A percentile compares a stretch with the other conserved stretches of the same genome.
These are phyloP conservation scores for Pseudogymnoascus sp. DNA, from an alignment of 2,329 filamentous ascomycete species.

Conservation along the genomic window DNA sequence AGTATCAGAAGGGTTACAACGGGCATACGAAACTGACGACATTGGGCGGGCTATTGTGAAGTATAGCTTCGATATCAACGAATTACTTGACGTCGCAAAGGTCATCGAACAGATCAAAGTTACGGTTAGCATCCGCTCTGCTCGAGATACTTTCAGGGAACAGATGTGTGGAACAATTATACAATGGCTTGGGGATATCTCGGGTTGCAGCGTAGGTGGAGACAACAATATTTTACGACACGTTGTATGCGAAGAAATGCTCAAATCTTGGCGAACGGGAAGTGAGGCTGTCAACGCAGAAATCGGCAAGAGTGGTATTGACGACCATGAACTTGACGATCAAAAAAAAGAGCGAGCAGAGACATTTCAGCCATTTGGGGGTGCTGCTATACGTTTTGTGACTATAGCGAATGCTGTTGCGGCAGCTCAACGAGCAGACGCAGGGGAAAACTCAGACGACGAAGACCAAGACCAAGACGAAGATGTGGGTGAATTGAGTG, in stretches of 20 bases:
- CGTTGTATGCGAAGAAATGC: slow-evolving; percentile 83
- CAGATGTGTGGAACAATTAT: slow-evolving; percentile 98
- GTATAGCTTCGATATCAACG: slow-evolving; percentile 63
- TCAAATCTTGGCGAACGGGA: slow-evolving; percentile 79
- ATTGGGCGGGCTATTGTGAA: slow-evolving; percentile 80
- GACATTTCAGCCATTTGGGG: slow-evolving; percentile 15
- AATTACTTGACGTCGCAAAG: slow-evolving; percentile 69
- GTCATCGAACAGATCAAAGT: slow-evolving; percentile 94
- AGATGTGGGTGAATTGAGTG: slow-evolving; percentile 30
- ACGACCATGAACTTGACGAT: slow-evolving; percentile 62
- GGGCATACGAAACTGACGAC: slow-evolving; percentile 83
- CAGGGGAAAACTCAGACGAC: slow-evolving; percentile 19
- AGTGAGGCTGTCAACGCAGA: slow-evolving; percentile 74
- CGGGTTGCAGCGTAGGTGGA: slow-evolving; percentile 75
- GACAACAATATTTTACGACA: slow-evolving; percentile 73
- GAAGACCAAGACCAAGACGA: slow-evolving; percentile 61
- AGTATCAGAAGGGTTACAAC: slow-evolving; percentile 58
- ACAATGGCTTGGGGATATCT: slow-evolving; percentile 90
- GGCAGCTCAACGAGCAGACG: slow-evolving; percentile 18
- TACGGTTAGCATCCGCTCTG: slow-evolving; percentile 87
- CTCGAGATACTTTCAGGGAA: slow-evolving; percentile 91
- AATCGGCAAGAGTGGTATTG: slow-evolving; percentile 70
- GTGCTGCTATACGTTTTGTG: neutral
- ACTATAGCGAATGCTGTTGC: slow-evolving; percentile 12
- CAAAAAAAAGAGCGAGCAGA: slow-evolving; percentile 20